Evolutionary conservation across 2,329 filamentous ascomycete species (phyloP), one percentile per base, ranked within the genome.

Genomic region (Trichoderma atrobrunneum): DNA sequence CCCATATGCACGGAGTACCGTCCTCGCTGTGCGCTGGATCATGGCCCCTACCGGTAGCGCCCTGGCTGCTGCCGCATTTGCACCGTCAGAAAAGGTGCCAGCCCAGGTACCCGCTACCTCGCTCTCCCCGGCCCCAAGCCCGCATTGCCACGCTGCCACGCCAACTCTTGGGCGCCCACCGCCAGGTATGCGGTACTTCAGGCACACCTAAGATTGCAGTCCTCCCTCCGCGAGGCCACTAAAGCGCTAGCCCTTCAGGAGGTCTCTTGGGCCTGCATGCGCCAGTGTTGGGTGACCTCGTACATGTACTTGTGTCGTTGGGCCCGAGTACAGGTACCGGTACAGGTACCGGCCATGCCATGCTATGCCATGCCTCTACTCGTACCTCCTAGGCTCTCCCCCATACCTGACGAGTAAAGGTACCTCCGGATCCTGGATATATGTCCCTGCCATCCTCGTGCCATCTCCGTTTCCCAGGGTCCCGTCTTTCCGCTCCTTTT

Each of bases 401-500:
- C 66, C 66, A 69, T 69, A 62, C 60, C 34, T 39, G 26, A 30
- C 57, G 28, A 36, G 34, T 36, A 36, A 36, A 18, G 26, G 57
- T 32, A 59, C 65, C 65, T 70, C 66, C 66, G 57, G 57, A 61
- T 61, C 57, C 66, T 70, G 66, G 66, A 54, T 63, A 62, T 39
- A 70, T 63, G 68, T 62, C 69, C 54, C 61, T 74, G 74, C 71
- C 74, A 72, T 75, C 72, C 74, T 74, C 72, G 70, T 71, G 69
- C 61, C 69, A 71, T 62, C 71, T 72, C 66, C 66, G 71, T 72
- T 70, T 71, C 54, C 61, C 66, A 72, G 71, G 71, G 71, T 72
- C 71, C 68, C 48, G 60, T 59, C 60, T 64, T 64, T 62, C 65
- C 43, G 62, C 69, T 68, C 69, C 69, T 73, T 73, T 73, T 73